Evolutionary conservation across 176 grass and related monocot species (phyloP).

Genomic region (Neostapfia colusana): DNA sequence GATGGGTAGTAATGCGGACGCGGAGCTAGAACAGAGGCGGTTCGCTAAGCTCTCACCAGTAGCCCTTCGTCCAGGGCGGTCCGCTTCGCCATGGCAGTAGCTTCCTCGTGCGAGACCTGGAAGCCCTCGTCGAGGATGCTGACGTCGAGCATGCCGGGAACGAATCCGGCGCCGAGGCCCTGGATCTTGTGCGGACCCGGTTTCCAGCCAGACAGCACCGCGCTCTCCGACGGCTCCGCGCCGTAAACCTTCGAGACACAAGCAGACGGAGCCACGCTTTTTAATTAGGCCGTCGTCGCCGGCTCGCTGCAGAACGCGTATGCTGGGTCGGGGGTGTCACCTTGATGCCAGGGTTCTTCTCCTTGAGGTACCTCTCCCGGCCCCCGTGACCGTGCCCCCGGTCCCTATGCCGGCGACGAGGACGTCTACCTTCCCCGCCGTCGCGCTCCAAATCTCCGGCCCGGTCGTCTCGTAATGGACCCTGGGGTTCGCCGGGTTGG

Average conservation of each 20-base stretch:
- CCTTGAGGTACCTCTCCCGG: slow-evolving; percentile 63
- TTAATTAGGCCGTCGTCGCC: background rate
- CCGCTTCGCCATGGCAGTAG: slow-evolving; percentile 48
- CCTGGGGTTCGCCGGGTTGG: slow-evolving; percentile 65
- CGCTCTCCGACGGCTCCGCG: slow-evolving; percentile 65
- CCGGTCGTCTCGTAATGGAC: slow-evolving; percentile 79
- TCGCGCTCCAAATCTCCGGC: slow-evolving; percentile 67
- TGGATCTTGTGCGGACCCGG: slow-evolving; percentile 86
- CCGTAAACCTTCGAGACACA: slow-evolving; percentile 54
- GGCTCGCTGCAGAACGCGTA: background rate
- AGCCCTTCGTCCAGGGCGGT: slow-evolving; percentile 65
- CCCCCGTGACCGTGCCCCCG: slow-evolving; percentile 64
- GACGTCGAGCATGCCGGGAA: slow-evolving; percentile 61
- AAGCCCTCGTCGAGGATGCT: slow-evolving; percentile 61
- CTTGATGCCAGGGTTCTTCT: slow-evolving; percentile 60
- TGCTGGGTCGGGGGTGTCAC: background rate
- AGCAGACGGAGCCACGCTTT: background rate
- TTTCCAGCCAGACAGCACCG: slow-evolving; percentile 67
- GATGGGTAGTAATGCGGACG: background rate
- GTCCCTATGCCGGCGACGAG: slow-evolving; percentile 80
- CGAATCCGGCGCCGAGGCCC: slow-evolving; percentile 67
- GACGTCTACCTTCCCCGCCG: slow-evolving; percentile 53
- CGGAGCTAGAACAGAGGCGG: background rate
- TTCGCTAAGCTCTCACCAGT: slow-evolving; percentile 20
- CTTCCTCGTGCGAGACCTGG: slow-evolving; percentile 58